Conservation (phyloP, 129 eudicot species). For the Flaveria bidentis region DNA sequence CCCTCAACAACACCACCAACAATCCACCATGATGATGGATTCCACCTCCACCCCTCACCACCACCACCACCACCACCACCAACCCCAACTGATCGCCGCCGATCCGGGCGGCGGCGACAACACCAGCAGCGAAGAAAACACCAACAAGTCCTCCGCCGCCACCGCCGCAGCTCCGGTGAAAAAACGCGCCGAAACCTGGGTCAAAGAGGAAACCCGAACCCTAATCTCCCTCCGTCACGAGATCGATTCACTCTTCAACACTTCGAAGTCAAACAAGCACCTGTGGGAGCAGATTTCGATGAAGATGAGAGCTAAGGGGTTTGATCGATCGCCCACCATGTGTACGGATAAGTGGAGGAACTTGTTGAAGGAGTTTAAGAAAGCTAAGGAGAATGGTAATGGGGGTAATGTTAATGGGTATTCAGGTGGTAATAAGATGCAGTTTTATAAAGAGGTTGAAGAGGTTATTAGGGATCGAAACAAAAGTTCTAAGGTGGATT, state of each 20-base stretch:
- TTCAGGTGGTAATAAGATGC: slow-evolving; percentile 61
- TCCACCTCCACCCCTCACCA: slow-evolving; percentile 37
- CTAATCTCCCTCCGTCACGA: slow-evolving; percentile 70
- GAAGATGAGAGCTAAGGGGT: slow-evolving; percentile 88
- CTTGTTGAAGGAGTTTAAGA: slow-evolving; percentile 85
- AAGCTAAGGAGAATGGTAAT: slow-evolving; percentile 60
- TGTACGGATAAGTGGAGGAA: slow-evolving; percentile 99
- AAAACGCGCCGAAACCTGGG: slow-evolving; percentile 93
- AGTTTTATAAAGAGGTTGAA: slow-evolving; percentile 84
- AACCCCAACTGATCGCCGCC: slow-evolving; percentile 29
- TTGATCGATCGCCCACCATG: slow-evolving; percentile 95
- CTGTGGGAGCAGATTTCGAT: slow-evolving; percentile 83
- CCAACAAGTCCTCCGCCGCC: slow-evolving; percentile 30
- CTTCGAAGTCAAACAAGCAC: slow-evolving; percentile 86
- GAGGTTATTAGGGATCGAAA: slow-evolving; percentile 77
- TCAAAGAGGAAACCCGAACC: slow-evolving; percentile 77
- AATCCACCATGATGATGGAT: slow-evolving; percentile 46
- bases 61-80: slow-evolving; percentile 57
- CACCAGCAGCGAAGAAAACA: slow-evolving; percentile 45
- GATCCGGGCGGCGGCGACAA: slow-evolving; percentile 22
- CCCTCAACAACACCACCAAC: slow-evolving; percentile 23
- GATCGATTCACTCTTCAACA: slow-evolving; percentile 75
- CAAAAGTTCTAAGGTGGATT: slow-evolving; percentile 60
- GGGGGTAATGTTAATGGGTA: slow-evolving; percentile 39
- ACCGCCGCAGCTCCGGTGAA: slow-evolving; percentile 28